Evolutionary conservation across 495 filamentous ascomycete genomes (phyloP).

Genomic region (Daldinia loculata): DNA sequence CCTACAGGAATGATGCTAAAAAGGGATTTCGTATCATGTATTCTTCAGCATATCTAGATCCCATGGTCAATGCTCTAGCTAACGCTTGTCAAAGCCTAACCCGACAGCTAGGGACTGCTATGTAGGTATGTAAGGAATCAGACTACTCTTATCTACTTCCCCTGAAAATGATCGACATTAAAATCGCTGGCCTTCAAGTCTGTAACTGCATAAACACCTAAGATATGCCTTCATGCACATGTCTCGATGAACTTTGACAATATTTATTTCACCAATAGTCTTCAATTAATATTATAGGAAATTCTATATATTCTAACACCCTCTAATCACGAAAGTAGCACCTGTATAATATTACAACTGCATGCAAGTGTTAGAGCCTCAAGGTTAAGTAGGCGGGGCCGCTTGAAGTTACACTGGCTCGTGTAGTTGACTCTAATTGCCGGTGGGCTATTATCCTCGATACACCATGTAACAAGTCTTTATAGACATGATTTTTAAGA

Average conservation of each 20-base stretch:
- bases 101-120: constrained; percentile 29
- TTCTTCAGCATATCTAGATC: constrained; percentile 8
- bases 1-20: constrained; percentile 14
- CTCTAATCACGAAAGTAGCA: not conserved
- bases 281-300: not conserved
- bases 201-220: not conserved
- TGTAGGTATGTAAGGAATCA: too few relatives aligned
- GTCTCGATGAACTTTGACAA: not conserved
- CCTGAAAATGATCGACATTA: not conserved
- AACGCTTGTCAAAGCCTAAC: constrained; percentile 16
- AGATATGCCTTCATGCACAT: not conserved
- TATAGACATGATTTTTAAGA: not conserved
- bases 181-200: not conserved
- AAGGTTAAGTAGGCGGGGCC: constrained; percentile 30
- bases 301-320: not conserved
- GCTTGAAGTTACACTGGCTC: constrained; percentile 19
- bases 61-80: constrained; percentile 16
- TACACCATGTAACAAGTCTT: not conserved
- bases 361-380: constrained; percentile 11
- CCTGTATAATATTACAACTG: not conserved
- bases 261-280: not conserved
- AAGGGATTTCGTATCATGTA: constrained; percentile 20
- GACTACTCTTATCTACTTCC: not conserved
- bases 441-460: not conserved
- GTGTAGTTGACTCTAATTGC: constrained; percentile 5